Conservation (phyloP, 2,329 filamentous ascomycete species). For the Fusarium euwallaceae region DNA sequence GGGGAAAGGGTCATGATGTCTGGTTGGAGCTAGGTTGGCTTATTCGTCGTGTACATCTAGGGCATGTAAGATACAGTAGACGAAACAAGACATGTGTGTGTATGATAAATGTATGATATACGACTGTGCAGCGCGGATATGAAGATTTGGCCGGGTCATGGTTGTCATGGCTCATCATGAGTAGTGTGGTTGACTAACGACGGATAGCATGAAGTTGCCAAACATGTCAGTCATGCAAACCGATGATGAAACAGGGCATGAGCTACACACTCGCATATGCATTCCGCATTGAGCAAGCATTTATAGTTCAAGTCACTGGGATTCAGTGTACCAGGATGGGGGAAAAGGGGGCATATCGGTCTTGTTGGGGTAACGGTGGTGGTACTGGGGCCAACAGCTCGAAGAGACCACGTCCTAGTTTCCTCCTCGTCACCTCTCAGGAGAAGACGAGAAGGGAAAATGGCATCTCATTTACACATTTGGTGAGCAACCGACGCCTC, state of each 20-base stretch:
- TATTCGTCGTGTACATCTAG: conserved; percentile 44
- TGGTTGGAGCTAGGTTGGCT: conserved; percentile 11
- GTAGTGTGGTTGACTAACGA: background rate
- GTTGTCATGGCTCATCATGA: conserved; percentile 1
- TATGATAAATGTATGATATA: background rate
- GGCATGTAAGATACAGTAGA: conserved; percentile 45
- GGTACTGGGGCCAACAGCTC: background rate
- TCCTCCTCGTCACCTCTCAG: background rate
- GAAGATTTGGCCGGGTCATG: background rate
- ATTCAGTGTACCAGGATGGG: background rate
- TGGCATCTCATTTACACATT: conserved; percentile 3
- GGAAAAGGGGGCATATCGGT: background rate
- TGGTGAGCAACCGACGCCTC: conserved; percentile 20
- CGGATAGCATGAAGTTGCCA: background rate
- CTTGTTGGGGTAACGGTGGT: background rate
- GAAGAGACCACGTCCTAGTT: background rate
- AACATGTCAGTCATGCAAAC: background rate
- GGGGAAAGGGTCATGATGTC: conserved; percentile 9
- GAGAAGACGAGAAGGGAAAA: background rate
- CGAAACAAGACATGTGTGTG: conserved; percentile 24
- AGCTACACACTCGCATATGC: background rate
- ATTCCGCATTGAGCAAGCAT: background rate
- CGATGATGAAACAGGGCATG: background rate
- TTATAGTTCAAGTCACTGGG: background rate
- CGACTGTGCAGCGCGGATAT: background rate